These are phyloP conservation scores for Amanita polypyramis DNA, from an alignment of 768 basidiomycete species.

Conservation along the genomic window DNA sequence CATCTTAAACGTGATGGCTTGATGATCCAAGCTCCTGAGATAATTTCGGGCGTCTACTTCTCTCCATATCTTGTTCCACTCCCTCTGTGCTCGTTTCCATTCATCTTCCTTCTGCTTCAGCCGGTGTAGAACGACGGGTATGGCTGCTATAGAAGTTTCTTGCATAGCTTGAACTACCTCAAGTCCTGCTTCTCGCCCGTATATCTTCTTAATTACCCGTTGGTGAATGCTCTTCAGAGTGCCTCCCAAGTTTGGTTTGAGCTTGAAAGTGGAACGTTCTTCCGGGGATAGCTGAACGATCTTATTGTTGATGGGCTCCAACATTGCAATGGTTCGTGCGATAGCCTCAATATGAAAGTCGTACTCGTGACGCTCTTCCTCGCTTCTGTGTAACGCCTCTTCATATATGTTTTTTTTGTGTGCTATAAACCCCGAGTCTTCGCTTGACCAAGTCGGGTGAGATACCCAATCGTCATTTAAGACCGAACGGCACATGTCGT, in stretches of 20 bases:
- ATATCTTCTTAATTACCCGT: constrained; percentile 94
- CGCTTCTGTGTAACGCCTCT: constrained; percentile 90
- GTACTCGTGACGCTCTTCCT: constrained; percentile 98
- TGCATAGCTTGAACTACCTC: constrained; percentile 85
- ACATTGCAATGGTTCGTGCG: constrained; percentile 76
- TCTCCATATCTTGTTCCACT: constrained; percentile 99
- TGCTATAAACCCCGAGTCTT: constrained; percentile 84
- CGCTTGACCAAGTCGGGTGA: constrained; percentile 90
- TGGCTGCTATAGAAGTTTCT: constrained; percentile 79
- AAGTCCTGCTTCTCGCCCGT: constrained; percentile 75
- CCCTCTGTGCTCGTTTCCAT: constrained; percentile 94
- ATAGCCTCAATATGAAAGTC: constrained; percentile 98
- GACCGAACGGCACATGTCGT: constrained; percentile 93
- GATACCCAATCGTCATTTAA: constrained; percentile 99
- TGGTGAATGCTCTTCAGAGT: constrained; percentile 86
- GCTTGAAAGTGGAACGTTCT: constrained; percentile 71
- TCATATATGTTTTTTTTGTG: constrained; percentile 95
- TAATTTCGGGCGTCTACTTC: constrained; percentile 95
- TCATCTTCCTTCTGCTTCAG: constrained; percentile 97
- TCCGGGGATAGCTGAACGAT: constrained; percentile 70
- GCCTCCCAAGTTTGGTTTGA: constrained; percentile 84
- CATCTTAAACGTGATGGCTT: constrained; percentile 83
- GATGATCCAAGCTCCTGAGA: constrained; percentile 87
- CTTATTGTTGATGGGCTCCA: constrained; percentile 88
- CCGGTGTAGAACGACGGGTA: constrained; percentile 82